These are phyloP conservation scores for Phytophthora meadii DNA, from an alignment of 352 stramenopile genomes.

Conservation along the genomic window DNA sequence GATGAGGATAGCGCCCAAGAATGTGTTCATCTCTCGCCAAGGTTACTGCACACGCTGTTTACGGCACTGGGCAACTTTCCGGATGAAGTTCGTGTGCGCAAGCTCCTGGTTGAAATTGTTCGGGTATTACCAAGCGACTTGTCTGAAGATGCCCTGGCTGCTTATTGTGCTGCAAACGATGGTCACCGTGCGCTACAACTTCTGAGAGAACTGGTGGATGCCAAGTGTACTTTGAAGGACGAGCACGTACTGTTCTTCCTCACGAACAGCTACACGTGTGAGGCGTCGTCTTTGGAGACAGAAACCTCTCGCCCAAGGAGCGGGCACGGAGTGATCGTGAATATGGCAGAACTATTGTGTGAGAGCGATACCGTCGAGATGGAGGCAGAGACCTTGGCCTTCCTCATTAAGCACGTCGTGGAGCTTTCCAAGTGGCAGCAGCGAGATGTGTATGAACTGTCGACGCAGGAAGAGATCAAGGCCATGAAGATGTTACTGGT, in stretches of 20 bases:
- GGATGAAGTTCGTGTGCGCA: constrained; percentile 42
- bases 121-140: constrained; percentile 44
- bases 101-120: constrained; percentile 57
- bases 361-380: constrained; percentile 39
- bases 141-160: constrained; percentile 55
- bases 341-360: constrained; percentile 37
- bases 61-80: constrained; percentile 43
- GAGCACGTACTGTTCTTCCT: constrained; percentile 73
- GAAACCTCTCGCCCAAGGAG: constrained; percentile 36
- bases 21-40: constrained; percentile 43
- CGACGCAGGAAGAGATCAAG: constrained; percentile 40
- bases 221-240: constrained; percentile 48
- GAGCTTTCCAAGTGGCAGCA: constrained; percentile 46
- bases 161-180: constrained; percentile 60
- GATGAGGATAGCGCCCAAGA: constrained; percentile 6
- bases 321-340: constrained; percentile 29
- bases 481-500: constrained; percentile 51
- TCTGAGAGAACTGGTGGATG: constrained; percentile 43
- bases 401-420: constrained; percentile 56
- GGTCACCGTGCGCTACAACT: constrained; percentile 42
- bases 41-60: constrained; percentile 65
- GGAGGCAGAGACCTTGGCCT: constrained; percentile 48
- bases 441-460: constrained; percentile 25
- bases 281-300: constrained; percentile 15
- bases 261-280: constrained; percentile 47